Percentiles rank a stretch among this genome's conserved stretches.
These are phyloP conservation scores for Gorgonomyces haynaldii DNA, from an alignment of 192 early-diverging fungal genomes.

Conservation along the genomic window DNA sequence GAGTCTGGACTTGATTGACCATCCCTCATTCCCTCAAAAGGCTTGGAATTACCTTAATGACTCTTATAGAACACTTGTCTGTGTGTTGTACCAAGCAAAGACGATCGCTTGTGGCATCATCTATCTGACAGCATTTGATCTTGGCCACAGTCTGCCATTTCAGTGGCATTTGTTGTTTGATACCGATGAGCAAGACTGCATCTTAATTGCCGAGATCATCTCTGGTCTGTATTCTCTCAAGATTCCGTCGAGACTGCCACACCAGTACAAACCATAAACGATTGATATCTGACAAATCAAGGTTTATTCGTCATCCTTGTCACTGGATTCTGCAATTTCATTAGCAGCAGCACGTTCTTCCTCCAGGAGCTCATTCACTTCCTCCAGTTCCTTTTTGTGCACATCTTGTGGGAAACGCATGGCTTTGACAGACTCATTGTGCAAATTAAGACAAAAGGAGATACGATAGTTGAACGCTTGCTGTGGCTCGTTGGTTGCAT, in stretches of 20 bases:
- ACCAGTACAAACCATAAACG: no score
- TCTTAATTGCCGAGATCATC: conserved; percentile 10
- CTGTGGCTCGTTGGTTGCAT: conserved; percentile 95
- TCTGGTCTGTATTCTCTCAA: conserved; percentile 1
- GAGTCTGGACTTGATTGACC: conserved; percentile 61
- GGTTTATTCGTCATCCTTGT: conserved; percentile 80
- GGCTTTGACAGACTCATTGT: conserved; percentile 91
- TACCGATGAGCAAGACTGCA: conserved; percentile 51
- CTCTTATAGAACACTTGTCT: conserved; percentile 59
- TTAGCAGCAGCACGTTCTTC: conserved; percentile 86
- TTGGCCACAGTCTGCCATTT: conserved; percentile 53
- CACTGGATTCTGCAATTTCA: conserved; percentile 83
- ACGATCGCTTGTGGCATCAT: conserved; percentile 80
- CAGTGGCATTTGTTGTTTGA: conserved; percentile 84
- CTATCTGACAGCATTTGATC: conserved; percentile 62
- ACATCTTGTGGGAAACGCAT: conserved; percentile 90
- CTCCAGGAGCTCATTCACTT: conserved; percentile 65
- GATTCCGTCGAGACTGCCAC: no score
- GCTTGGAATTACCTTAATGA: conserved; percentile 97
- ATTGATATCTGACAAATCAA: no score
- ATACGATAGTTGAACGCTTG: conserved; percentile 90
- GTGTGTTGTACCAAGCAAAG: conserved; percentile 65
- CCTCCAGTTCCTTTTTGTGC: conserved; percentile 72
- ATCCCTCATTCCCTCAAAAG: conserved; percentile 63
- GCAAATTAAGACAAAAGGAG: conserved; percentile 86